phyloP scores from a whole-genome alignment of 345 rosid species.

The Boechera divaricarpa region DNA sequence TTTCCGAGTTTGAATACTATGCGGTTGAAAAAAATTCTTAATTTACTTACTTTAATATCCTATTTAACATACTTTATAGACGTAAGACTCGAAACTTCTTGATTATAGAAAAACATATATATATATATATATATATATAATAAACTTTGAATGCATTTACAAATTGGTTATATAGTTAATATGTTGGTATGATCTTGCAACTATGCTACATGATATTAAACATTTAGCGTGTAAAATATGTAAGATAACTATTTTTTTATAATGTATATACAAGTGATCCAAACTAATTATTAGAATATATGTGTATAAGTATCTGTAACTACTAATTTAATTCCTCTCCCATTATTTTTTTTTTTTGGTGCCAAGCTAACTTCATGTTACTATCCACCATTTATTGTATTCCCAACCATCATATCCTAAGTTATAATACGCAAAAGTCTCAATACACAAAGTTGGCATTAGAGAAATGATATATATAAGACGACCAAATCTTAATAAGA shows the following conservation, averaged over 20 bases:
- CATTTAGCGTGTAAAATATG: neutral
- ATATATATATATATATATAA: too few species aligned
- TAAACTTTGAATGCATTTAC: constrained; percentile 1
- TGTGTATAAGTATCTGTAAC: neutral
- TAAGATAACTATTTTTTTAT: too few species aligned
- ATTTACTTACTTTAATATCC: neutral
- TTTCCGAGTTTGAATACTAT: neutral
- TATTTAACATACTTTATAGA: neutral
- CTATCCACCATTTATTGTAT: neutral
- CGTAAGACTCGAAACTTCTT: neutral
- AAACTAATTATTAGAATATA: neutral
- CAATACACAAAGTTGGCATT: neutral
- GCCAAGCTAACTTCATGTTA: neutral
- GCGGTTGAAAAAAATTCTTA: neutral
- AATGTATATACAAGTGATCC: neutral
- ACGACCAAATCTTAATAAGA: constrained; percentile 35
- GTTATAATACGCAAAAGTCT: neutral
- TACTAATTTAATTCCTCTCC: neutral
- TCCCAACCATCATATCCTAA: neutral
- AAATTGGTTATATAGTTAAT: neutral
- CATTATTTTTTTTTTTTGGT: too few species aligned
- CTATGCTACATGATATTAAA: neutral
- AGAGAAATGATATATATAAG: neutral
- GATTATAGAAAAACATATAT: neutral
- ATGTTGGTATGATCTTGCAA: neutral